Conservation (phyloP, 148 eudicot genomes). For the Cornus suecica region DNA sequence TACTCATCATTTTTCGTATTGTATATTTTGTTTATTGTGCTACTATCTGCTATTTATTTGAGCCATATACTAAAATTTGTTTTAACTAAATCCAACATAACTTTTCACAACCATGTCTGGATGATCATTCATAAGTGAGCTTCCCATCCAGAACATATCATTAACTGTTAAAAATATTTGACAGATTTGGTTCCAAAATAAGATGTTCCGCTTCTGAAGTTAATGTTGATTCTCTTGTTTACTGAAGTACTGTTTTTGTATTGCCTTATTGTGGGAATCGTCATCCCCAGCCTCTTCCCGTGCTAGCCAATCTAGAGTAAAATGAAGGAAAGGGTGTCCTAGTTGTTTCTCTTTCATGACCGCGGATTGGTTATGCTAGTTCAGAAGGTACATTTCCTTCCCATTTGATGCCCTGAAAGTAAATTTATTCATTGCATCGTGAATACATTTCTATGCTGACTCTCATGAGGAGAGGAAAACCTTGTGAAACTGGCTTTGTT, state of each 20-base stretch:
- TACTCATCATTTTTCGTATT: too few relatives aligned
- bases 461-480: background rate
- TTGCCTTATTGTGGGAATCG: constrained; percentile 14
- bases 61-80: background rate
- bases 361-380: background rate
- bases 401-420: background rate
- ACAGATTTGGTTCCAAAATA: background rate
- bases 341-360: background rate
- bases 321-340: background rate
- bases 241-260: constrained; percentile 3
- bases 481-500: background rate
- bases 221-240: background rate
- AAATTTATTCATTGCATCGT: background rate
- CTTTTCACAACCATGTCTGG: background rate
- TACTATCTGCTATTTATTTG: background rate
- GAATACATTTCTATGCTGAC: background rate
- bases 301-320: constrained; percentile 6
- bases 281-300: constrained; percentile 7
- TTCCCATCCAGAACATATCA: background rate
- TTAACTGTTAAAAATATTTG: background rate
- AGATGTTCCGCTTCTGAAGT: background rate
- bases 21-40: too few relatives aligned
- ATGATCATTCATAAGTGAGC: background rate
- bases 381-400: background rate
- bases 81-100: too few relatives aligned